Conservation (phyloP, 192 early-diverging fungal genomes). For the Allomyces macrogynus region DNA sequence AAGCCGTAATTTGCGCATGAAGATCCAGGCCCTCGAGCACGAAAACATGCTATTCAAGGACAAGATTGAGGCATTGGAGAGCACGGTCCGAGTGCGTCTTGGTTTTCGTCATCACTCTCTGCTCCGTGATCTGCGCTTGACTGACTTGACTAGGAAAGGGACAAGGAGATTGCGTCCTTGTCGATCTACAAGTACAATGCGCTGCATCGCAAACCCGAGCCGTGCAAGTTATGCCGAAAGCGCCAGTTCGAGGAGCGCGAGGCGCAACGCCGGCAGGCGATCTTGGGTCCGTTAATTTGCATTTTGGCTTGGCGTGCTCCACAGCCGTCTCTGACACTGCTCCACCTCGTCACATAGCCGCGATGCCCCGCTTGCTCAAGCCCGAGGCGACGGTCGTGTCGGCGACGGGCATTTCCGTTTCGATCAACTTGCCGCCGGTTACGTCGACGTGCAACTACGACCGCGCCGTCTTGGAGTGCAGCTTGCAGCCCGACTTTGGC, state of each 20-base stretch:
- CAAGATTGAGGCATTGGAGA: constrained; percentile 15
- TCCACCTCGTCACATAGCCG: neutral
- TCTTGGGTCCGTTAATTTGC: neutral
- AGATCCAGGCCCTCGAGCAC: constrained; percentile 18
- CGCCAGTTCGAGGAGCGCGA: constrained; percentile 21
- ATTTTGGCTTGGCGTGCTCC: too few species aligned
- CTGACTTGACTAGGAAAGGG: constrained; percentile 19
- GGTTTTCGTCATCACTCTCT: neutral
- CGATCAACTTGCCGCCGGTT: neutral
- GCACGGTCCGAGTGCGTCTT: constrained; percentile 14
- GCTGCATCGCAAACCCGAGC: constrained; percentile 21
- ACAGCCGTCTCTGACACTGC: too few species aligned
- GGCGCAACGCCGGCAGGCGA: neutral
- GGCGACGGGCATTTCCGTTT: neutral
- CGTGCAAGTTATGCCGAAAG: constrained; percentile 23
- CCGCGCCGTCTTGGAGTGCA: neutral
- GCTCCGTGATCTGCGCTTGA: too few species aligned
- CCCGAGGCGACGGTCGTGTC: neutral
- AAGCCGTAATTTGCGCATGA: constrained; percentile 20
- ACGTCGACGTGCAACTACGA: neutral
- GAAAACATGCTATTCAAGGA: constrained; percentile 20
- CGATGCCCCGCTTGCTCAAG: neutral
- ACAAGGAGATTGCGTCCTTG: constrained; percentile 32
- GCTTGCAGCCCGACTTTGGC: neutral
- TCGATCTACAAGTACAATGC: constrained; percentile 41